Percentiles rank a stretch among this genome's conserved stretches.
Evolutionary conservation across 2,329 filamentous ascomycete genomes (phyloP).

Genomic region (Diaporthe sp.): DNA sequence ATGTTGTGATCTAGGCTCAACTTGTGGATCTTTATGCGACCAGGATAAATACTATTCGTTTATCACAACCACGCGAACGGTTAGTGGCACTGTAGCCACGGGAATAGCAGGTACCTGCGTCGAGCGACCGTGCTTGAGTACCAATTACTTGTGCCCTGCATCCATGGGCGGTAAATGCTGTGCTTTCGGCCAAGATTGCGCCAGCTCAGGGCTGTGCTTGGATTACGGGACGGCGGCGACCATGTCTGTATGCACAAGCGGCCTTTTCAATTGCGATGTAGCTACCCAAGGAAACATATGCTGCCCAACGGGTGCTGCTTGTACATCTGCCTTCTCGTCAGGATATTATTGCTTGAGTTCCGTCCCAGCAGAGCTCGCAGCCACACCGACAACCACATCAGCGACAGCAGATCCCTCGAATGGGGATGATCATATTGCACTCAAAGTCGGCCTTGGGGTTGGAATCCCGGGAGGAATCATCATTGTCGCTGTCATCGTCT

Average conservation of each 20-base stretch:
- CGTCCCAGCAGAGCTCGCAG: background rate
- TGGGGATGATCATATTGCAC: background rate
- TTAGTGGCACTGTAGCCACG: background rate
- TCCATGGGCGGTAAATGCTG: background rate
- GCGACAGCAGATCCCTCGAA: background rate
- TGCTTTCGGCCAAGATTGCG: background rate
- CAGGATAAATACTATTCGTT: background rate
- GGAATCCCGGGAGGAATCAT: conserved; percentile 7
- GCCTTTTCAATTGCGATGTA: background rate
- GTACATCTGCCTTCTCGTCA: background rate
- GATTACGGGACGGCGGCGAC: background rate
- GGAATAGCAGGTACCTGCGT: background rate
- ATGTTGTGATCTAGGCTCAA: background rate
- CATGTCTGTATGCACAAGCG: background rate
- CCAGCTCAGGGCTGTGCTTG: background rate
- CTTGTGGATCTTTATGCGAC: background rate
- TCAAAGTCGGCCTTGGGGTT: conserved; percentile 16
- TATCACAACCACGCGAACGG: background rate
- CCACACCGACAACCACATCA: too few species aligned
- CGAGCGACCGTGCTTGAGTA: background rate
- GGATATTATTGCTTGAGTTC: background rate
- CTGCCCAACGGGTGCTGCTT: background rate
- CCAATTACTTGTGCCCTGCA: background rate
- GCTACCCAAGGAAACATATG: background rate
- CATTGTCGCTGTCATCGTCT: background rate